Conservation (phyloP, 1,284 basidiomycete genomes). For the Cutaneotrichosporon curvatum region DNA sequence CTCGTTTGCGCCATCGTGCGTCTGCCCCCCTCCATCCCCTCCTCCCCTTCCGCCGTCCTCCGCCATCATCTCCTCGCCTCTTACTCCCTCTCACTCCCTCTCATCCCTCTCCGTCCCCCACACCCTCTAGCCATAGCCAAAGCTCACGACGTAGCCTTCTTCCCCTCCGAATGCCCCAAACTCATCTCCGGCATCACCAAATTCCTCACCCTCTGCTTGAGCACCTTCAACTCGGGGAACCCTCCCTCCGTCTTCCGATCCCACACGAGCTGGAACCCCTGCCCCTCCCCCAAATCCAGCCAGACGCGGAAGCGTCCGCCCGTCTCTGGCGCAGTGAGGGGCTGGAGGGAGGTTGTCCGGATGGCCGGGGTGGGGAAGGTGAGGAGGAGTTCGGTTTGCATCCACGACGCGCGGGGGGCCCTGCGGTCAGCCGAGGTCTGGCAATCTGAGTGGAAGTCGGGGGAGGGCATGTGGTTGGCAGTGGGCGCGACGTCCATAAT, state of each 20-base stretch:
- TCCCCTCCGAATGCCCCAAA: conserved; percentile 77
- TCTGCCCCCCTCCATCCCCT: too few species aligned
- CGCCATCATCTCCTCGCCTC: too few species aligned
- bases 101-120: too few species aligned
- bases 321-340: conserved; percentile 69
- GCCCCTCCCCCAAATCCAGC: conserved; percentile 51
- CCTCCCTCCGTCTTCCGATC: conserved; percentile 62
- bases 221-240: conserved; percentile 62
- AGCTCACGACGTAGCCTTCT: too few species aligned
- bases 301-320: conserved; percentile 82
- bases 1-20: too few species aligned
- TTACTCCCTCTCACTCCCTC: too few species aligned
- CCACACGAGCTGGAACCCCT: conserved; percentile 43
- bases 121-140: too few species aligned
- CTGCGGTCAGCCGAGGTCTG: conserved; percentile 44
- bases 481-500: too few species aligned
- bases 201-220: conserved; percentile 85
- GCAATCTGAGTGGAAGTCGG: conserved; percentile 4
- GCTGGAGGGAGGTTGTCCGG: conserved; percentile 61
- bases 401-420: conserved; percentile 67
- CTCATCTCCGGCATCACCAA: conserved; percentile 66
- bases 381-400: conserved; percentile 76
- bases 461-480: too few species aligned
- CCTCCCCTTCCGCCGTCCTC: too few species aligned
- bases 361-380: conserved; percentile 74